phyloP scores from a whole-genome alignment of 805 yeast genomes.

The Komagataella populi region DNA sequence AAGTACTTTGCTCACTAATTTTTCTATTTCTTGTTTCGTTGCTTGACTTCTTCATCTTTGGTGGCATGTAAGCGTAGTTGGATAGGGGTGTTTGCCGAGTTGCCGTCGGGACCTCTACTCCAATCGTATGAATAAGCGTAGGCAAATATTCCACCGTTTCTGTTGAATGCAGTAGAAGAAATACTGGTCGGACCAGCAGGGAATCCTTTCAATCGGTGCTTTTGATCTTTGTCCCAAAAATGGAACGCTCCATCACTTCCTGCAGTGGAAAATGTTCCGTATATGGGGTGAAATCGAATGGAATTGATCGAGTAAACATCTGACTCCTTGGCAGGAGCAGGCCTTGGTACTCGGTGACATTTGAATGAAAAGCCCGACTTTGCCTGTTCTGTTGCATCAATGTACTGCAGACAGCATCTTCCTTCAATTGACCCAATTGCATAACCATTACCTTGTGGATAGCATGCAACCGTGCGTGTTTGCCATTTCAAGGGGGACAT shows the following conservation, averaged over 20 bases:
- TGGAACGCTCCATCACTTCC: slow-evolving; percentile 92
- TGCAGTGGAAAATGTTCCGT: slow-evolving; percentile 87
- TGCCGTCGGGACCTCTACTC: slow-evolving; percentile 80
- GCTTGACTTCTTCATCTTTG: slow-evolving; percentile 76
- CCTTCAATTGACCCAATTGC: slow-evolving; percentile 94
- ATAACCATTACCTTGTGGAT: slow-evolving; percentile 85
- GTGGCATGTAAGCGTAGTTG: slow-evolving; percentile 73
- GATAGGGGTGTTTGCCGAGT: slow-evolving; percentile 63
- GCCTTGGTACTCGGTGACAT: slow-evolving; percentile 73
- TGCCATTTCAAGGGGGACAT: slow-evolving; percentile 82
- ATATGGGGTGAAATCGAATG: slow-evolving; percentile 75
- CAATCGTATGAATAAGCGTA: slow-evolving; percentile 92
- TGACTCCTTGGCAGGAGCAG: slow-evolving; percentile 39
- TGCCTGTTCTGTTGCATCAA: slow-evolving; percentile 68
- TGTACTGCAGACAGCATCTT: slow-evolving; percentile 86
- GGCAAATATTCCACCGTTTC: slow-evolving; percentile 75
- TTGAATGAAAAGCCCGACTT: slow-evolving; percentile 77
- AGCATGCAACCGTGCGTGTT: slow-evolving; percentile 72
- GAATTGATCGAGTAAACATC: slow-evolving; percentile 70
- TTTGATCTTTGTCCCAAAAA: slow-evolving; percentile 92
- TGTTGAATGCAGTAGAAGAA: slow-evolving; percentile 68
- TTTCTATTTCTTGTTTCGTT: slow-evolving; percentile 19
- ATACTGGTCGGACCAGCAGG: slow-evolving; percentile 58
- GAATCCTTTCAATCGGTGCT: slow-evolving; percentile 73
- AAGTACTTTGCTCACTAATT: neutral